Evolutionary conservation across 768 basidiomycete species (phyloP), one percentile per base, ranked within the genome.

Genomic region (Paxillus ammoniavirescens): DNA sequence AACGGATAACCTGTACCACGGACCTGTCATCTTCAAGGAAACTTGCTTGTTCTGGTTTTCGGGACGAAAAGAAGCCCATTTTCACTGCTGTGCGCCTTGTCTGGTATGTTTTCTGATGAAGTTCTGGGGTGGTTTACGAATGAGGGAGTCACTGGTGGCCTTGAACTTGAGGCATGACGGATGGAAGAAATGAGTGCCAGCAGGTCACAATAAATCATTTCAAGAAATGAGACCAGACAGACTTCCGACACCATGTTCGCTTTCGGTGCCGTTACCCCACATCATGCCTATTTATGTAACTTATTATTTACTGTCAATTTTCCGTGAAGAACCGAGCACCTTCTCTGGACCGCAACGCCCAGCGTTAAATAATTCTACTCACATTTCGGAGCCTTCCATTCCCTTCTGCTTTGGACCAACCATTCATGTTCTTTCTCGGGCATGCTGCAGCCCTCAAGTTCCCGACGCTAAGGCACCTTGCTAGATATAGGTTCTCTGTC

Each of bases 1-100:
- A 83, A 62, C 82, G 80, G 48, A 83, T 81, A 63, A 81, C 80
- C 55, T 78, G 74, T 28, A 81, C 68, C 48, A 84, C 79, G 30
- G 80, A 78, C 67, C 71, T 78, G 62, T 79, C 73, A 40, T 63
- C 59, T 49, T 66, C 58, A 21, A 61, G 49, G 26, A 56, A 33
- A 14, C 13, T 55, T 50, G 66, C 48, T 14, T 61, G 61, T 38
- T 55, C 53, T 15, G 55, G 21, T 31, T 52, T 60, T 18, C 52
- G 58, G 42, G 69, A 68, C 4, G 71, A 67, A 42, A 70, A 70
- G 59, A 70, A 72, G 9, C 69, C 69, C 69, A 70, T 69, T 47
- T 55, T 41, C 40, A n/a, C 47, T 38, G 50, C 18, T 35, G 43
- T 36, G 21, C 38, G 36, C 48, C 41, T 37, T 44, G 26, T 15